Base-by-base conservation (phyloP, 371 early-diverging fungal species). In the Mucor velutinosus region DNA sequence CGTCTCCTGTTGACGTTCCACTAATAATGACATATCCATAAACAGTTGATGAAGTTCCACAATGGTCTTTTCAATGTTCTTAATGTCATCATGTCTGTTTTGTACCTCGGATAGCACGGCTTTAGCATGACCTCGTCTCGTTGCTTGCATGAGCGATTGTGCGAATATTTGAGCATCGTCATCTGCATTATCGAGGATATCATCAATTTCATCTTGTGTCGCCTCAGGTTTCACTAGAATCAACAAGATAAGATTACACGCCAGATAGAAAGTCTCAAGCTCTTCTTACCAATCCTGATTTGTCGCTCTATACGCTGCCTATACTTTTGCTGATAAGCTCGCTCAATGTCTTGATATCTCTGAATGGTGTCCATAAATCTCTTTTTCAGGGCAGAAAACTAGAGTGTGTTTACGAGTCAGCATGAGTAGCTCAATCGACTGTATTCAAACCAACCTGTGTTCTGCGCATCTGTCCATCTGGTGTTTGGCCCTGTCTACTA, bases 11-110 rank as follows among this genome's bases (percentile, higher is more conserved):
- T 94, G 94, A 27, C 87, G 88, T 33, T 88, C 86, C 8, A 94
- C 92, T 65, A 94, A 77, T 41, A 92, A 90, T 56, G 90, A 84
- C 94, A 94, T 92, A 74, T 94, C 95, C 66, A 90, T 86, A 74
- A 93, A 94, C 56, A 94, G 76, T 76, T 92, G 90, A 76, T 92
- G 93, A 37, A 94, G 74, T 85, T 94, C 95, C 45, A 92, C 66
- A 67, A 93, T 90, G 41, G 88, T 87, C 76, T 89, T 86, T 71
- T 93, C 95, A 65, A 95, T 94, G 71, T 88, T 84, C 66, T 91
- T 82, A 55, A 95, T 92, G 66, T 95, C 94, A 60, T 87, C 83
- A 67, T 95, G 94, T 64, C 92, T 79, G 62, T 82, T 86, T 77
- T 93, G 92, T 21, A 95, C 93, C 76, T 93, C 94, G 32, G 83